Conservation (phyloP, 2,329 filamentous ascomycete genomes). For the Dactylellina sp. region DNA sequence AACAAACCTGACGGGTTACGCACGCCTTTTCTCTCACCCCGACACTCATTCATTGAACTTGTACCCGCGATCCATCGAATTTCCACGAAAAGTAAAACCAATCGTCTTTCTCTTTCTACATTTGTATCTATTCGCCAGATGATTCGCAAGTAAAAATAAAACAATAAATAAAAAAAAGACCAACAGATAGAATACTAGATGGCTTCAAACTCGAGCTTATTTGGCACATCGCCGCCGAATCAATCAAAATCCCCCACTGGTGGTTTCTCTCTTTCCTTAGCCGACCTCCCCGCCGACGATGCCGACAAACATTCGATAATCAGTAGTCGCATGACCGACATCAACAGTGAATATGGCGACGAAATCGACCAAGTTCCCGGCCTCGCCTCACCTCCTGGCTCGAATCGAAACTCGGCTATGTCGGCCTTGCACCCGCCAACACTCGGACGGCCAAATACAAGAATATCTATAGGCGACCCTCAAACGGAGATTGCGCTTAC, state of each 20-base stretch:
- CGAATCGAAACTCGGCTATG: slow-evolving; percentile 58
- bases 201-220: slow-evolving; percentile 49
- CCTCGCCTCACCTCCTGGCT: slow-evolving; percentile 63
- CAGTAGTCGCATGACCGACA: slow-evolving; percentile 78
- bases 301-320: slow-evolving; percentile 72
- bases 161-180: too few species aligned
- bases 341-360: slow-evolving; percentile 69
- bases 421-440: slow-evolving; percentile 58
- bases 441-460: slow-evolving; percentile 59
- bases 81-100: neutral
- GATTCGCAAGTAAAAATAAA: slow-evolving; percentile 48
- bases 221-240: slow-evolving; percentile 36
- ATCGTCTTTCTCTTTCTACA: slow-evolving; percentile 8
- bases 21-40: slow-evolving; percentile 3
- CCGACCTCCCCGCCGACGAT: slow-evolving; percentile 65
- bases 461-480: slow-evolving; percentile 60
- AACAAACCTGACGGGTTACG: neutral
- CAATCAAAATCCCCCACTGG: slow-evolving; percentile 49
- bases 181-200: slow-evolving; percentile 15
- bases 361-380: slow-evolving; percentile 69
- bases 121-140: slow-evolving; percentile 22
- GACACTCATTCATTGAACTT: slow-evolving; percentile 21
- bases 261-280: slow-evolving; percentile 60
- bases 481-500: slow-evolving; percentile 59
- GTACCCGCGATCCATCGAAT: neutral